These are phyloP conservation scores for Leptodermis oblonga DNA, from an alignment of 257 asterid genomes.

Conservation along the genomic window DNA sequence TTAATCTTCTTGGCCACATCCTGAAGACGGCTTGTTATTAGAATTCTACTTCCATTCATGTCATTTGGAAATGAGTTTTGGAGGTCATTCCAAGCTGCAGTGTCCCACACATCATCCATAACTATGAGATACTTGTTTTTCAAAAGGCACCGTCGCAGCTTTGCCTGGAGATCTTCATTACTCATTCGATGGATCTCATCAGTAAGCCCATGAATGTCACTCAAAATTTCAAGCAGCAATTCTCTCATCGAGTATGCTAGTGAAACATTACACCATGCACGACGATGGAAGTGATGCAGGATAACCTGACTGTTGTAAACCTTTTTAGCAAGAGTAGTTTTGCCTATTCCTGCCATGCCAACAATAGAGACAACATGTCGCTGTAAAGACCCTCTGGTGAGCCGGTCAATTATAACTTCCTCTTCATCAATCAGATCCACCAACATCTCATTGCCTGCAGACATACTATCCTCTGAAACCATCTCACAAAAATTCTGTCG, in stretches of 20 bases:
- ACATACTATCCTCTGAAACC: neutral
- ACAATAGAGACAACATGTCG: conserved; percentile 3
- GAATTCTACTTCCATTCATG: neutral
- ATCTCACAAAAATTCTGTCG: too few species aligned
- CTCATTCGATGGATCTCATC: neutral
- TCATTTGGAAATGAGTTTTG: neutral
- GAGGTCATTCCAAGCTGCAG: conserved; percentile 2
- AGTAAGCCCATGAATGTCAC: conserved; percentile 8
- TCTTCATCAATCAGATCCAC: conserved; percentile 6
- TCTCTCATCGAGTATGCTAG: neutral
- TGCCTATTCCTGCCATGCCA: conserved; percentile 11
- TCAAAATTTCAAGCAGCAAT: conserved; percentile 3
- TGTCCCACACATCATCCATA: conserved; percentile 13
- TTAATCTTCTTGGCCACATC: conserved; percentile 6
- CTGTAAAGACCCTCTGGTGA: conserved; percentile 3
- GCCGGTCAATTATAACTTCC: conserved; percentile 5
- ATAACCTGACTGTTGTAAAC: neutral
- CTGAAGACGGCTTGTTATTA: conserved; percentile 3
- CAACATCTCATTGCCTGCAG: neutral
- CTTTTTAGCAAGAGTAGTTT: neutral
- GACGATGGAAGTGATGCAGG: neutral
- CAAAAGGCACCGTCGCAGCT: conserved; percentile 4
- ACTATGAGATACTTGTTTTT: conserved; percentile 10
- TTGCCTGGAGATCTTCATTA: conserved; percentile 6
- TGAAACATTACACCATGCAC: conserved; percentile 9